Evolutionary conservation across 2,329 filamentous ascomycete genomes (phyloP), one percentile per base, ranked within the genome.

Genomic region (Bipolaris sorokiniana): DNA sequence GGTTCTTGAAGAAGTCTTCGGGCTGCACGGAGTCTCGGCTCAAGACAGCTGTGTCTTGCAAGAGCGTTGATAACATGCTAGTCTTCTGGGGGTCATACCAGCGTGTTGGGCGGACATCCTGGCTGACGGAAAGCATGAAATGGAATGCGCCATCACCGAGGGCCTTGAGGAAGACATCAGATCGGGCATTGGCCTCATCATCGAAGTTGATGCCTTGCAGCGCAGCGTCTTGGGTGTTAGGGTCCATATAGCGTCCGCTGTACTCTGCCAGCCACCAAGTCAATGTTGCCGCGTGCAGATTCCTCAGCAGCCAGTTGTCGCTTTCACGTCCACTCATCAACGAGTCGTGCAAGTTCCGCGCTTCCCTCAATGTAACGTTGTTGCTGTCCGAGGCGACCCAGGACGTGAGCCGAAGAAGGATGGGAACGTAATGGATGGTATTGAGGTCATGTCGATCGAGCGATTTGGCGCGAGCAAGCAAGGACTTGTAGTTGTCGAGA

Each of bases 251-350:
- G 82, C 92, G 91, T 2, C 92, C 91, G 64, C 91, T 95, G 77
- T 97, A 97, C 70, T 98, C 92, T 31, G 91, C 89, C 45, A 97
- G 84, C 95, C 95, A 99, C 84, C 91, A 92, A 4, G 89, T 86
- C 52, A 86, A 84, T 11, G 93, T 84, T 3, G 91, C 89, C 44
- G 93, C 91, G 67, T 93, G 89, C 11, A 98, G 83, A 65, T 88
- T 89, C 15, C 88, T 82, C 37, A 96, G 75, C 20, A 84, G 82
- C 90, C 92, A 97, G 15, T 83, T 79, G 40, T 88, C 81, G 58
- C 87, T 86, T 48, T 92, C 90, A 44, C 85, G 80, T 16, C 85
- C 83, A 36, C 85, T 83, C 63, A 89, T 86, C 20, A 97, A 82
- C 34, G 86, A 81, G 13, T 83, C 78, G 70, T 97, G 88, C 1